phyloP scores from a whole-genome alignment of 1,284 basidiomycete species.

The Ustilago sp. region DNA sequence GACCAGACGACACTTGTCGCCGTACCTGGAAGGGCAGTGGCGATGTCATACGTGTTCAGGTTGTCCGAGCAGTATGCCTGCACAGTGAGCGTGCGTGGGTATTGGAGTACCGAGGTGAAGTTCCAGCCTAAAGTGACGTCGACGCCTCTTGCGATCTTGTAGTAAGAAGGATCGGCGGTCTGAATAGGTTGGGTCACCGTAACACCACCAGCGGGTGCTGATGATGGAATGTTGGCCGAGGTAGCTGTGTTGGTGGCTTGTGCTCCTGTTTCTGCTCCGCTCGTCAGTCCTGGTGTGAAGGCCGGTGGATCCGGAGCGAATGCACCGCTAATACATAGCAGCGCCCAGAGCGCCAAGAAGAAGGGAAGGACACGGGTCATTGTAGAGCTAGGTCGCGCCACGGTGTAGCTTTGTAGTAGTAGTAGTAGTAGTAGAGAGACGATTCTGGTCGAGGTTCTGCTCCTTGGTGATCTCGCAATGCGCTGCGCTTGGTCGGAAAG shows the following conservation, averaged over 20 bases:
- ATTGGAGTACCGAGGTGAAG: conserved; percentile 63
- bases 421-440: no score
- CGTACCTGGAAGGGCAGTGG: conserved; percentile 59
- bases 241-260: conserved; percentile 19
- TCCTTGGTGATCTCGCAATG: background rate
- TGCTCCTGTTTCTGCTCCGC: conserved; percentile 8
- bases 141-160: conserved; percentile 66
- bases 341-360: conserved; percentile 33
- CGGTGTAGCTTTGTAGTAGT: background rate
- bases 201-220: conserved; percentile 63
- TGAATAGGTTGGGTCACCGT: conserved; percentile 65
- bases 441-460: background rate
- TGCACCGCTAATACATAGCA: conserved; percentile 20
- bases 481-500: background rate
- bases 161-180: conserved; percentile 65
- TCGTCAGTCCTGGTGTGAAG: conserved; percentile 33
- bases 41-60: conserved; percentile 63
- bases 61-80: conserved; percentile 66
- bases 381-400: background rate
- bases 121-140: conserved; percentile 68
- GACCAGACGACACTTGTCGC: conserved; percentile 64
- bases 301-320: conserved; percentile 39
- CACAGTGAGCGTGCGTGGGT: conserved; percentile 57
- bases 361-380: conserved; percentile 27
- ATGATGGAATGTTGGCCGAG: conserved; percentile 49